A percentile compares a stretch with the other conserved stretches of the same genome.
These are phyloP conservation scores for Boletus rex-veris DNA, from an alignment of 768 basidiomycete genomes.

Conservation along the genomic window DNA sequence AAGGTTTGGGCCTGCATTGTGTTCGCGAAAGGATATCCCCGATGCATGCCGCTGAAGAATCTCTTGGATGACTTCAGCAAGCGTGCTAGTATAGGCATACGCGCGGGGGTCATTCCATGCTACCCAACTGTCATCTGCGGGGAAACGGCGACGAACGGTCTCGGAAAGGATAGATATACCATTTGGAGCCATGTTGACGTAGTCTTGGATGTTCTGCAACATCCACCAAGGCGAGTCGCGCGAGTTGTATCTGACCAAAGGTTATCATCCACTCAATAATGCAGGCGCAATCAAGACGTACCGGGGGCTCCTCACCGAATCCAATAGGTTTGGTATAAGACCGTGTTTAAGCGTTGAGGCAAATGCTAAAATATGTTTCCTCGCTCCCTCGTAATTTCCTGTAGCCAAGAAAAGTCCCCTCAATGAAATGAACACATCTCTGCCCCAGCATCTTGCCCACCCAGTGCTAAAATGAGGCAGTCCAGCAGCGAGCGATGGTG, in stretches of 20 bases:
- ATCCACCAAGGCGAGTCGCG: slow-evolving; percentile 99
- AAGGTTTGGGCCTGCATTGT: slow-evolving; percentile 95
- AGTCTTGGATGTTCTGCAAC: slow-evolving; percentile 97
- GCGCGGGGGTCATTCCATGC: slow-evolving; percentile 84
- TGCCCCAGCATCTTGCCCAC: slow-evolving; percentile 98
- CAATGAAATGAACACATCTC: slow-evolving; percentile 90
- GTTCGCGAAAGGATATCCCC: slow-evolving; percentile 91
- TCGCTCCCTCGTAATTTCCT: slow-evolving; percentile 82
- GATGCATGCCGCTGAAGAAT: slow-evolving; percentile 90
- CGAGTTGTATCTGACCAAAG: slow-evolving; percentile 72
- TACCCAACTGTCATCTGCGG: slow-evolving; percentile 91
- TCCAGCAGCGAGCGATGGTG: slow-evolving; percentile 89
- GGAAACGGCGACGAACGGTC: slow-evolving; percentile 88
- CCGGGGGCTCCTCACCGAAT: slow-evolving; percentile 83
- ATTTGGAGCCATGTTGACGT: slow-evolving; percentile 77
- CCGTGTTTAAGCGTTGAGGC: slow-evolving; percentile 93
- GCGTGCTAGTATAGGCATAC: slow-evolving; percentile 73
- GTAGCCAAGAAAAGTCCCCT: slow-evolving; percentile 93
- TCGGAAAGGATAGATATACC: slow-evolving; percentile 79
- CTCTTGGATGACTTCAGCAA: slow-evolving; percentile 97
- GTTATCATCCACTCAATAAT: not conserved
- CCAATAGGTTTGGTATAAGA: slow-evolving; percentile 91
- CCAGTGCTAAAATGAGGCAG: slow-evolving; percentile 89
- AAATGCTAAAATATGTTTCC: slow-evolving; percentile 88
- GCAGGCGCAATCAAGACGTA: slow-evolving; percentile 31